A percentile compares a stretch with the other conserved stretches of the same genome.
These are phyloP conservation scores for Tetracentron sinense DNA, from an alignment of 164 flowering plant genomes.

Conservation along the genomic window DNA sequence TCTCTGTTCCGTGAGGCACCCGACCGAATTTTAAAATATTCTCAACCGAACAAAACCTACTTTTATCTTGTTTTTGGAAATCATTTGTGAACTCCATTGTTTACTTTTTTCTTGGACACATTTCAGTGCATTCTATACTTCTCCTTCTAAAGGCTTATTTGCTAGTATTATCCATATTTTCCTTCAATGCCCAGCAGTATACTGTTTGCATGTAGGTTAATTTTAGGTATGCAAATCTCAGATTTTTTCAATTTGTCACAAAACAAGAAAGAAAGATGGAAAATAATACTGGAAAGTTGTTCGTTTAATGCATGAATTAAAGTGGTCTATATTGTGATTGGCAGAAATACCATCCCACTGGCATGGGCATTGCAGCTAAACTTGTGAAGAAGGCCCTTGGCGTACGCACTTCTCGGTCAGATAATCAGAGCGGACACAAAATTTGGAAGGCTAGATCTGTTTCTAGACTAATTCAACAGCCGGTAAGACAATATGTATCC, in stretches of 20 bases:
- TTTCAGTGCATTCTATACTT: no score
- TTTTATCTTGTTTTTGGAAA: no score
- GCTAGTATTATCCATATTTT: no score
- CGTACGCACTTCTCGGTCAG: conserved; percentile 26
- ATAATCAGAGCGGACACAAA: conserved; percentile 23
- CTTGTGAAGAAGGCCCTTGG: conserved; percentile 36
- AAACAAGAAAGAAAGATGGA: no score
- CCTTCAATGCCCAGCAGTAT: no score
- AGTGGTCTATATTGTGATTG: conserved; percentile 9
- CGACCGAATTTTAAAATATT: no score
- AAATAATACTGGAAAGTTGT: neutral
- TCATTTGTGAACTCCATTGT: no score
- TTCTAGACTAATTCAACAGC: conserved; percentile 24
- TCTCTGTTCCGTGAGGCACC: no score
- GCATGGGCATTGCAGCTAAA: conserved; percentile 36
- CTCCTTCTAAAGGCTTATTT: no score
- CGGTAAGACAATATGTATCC: conserved; percentile 22
- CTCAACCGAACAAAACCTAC: no score
- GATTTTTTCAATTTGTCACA: neutral
- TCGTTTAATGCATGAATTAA: neutral
- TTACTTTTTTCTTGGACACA: no score
- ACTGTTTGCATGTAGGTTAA: no score
- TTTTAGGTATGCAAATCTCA: neutral
- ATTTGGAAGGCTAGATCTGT: conserved; percentile 22
- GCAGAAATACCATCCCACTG: conserved; percentile 50